Conservation (phyloP, 345 rosid genomes). For the Eucalyptus dawsonii region DNA sequence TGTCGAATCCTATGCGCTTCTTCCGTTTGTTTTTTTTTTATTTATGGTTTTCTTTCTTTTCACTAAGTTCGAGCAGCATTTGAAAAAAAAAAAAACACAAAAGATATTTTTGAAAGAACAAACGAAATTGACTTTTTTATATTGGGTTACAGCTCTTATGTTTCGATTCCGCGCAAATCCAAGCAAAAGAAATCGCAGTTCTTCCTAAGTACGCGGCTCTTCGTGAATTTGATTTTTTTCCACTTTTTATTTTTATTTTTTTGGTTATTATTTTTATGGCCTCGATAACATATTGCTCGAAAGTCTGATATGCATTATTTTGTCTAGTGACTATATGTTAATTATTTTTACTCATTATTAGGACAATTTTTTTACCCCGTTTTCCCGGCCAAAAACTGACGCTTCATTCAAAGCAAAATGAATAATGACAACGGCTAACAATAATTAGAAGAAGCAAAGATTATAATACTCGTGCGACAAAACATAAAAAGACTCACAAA, state of each 20-base stretch:
- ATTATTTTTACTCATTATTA: neutral
- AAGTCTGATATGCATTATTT: neutral
- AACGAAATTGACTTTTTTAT: neutral
- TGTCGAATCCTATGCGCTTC: slow-evolving; percentile 22
- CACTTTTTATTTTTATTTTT: rapidly evolving
- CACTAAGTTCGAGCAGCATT: neutral
- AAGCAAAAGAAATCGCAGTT: neutral
- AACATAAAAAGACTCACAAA: neutral
- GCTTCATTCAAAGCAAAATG: neutral
- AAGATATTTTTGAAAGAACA: neutral
- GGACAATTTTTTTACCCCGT: neutral
- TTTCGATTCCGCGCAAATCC: neutral
- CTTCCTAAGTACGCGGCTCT: neutral
- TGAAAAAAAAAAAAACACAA: neutral
- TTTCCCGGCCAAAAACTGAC: neutral
- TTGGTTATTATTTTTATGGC: neutral
- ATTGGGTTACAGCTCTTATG: neutral
- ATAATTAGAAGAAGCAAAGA: neutral
- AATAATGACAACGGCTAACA: neutral
- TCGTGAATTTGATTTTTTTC: neutral
- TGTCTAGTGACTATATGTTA: neutral
- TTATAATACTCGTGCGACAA: neutral
- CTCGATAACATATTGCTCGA: neutral
- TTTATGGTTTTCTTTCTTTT: neutral
- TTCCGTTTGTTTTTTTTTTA: slow-evolving; percentile 7